Evolutionary conservation across 2,329 filamentous ascomycete genomes (phyloP).

Genomic region (Trichoderma koningiopsis): DNA sequence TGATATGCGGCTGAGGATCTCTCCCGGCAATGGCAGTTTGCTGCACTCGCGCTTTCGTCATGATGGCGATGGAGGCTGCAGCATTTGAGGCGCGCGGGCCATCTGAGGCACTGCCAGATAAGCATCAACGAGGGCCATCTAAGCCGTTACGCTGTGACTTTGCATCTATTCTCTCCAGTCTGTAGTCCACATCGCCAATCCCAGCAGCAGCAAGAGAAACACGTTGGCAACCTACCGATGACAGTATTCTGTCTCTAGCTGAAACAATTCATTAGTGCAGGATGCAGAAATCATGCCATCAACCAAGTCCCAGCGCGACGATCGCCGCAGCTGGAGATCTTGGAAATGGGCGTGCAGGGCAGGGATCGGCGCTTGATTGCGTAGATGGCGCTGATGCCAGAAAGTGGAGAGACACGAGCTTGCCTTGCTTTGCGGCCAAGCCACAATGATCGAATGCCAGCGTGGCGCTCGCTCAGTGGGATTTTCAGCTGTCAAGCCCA

Average conservation of each 20-base stretch:
- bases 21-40: not conserved
- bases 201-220: not conserved
- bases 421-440: not conserved
- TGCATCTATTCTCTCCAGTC: not conserved
- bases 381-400: constrained; percentile 22
- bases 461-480: not conserved
- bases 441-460: not conserved
- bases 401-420: not conserved
- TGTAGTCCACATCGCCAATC: not conserved
- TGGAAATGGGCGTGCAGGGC: not conserved
- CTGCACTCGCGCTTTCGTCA: constrained; percentile 8
- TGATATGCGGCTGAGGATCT: not conserved
- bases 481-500: not conserved
- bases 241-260: not conserved
- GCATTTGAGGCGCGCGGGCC: constrained; percentile 9
- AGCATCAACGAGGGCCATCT: not conserved
- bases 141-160: not conserved
- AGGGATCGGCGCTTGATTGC: constrained; percentile 16
- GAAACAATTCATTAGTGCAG: not conserved
- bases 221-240: not conserved
- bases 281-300: not conserved
- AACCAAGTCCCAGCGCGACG: not conserved
- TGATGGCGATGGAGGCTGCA: constrained; percentile 21
- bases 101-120: not conserved
- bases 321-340: constrained; percentile 14